Evolutionary conservation across 148 eudicot species (phyloP), one percentile per base, ranked within the genome.

Genomic region (Nepenthes gracilis): DNA sequence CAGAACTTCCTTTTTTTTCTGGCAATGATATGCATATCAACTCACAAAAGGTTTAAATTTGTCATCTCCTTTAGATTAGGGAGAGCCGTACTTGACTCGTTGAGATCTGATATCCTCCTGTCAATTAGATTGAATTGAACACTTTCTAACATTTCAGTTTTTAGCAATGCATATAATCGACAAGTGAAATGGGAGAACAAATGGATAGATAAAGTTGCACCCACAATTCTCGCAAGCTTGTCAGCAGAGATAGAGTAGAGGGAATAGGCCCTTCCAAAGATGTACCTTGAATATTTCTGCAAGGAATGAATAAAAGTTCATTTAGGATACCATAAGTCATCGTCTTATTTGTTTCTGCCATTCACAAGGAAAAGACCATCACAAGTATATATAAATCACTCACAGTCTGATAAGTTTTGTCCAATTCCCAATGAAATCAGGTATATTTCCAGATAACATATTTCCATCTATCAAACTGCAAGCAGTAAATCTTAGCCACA

Each of bases 241-340:
- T 78, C 70, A 91, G 62, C 54, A 9, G 48, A 43, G 84, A 73
- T 57, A 87, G 61, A 51, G 73, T 71, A 47, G 74, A 58, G 57
- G 97, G 97, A 74, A 91, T 78, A 6, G 97, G 93, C 59, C 96
- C 96, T 77, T 81, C 78, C 84, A 83, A 59, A 37, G 74, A 67
- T 6, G 97, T 81, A 47, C 97, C 97, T 72, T 83, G 90, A 76
- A 91, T 56, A 74, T 83, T 72, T 66, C 97, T 90, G 74, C 66
- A 67, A 67, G 35, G 55, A 43, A 66, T 23, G 57, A 35, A 10
- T 0, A 54, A 6, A 15, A 23, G 50, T 36, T 54, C 9, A 43
- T 2, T 4, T 9, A 33, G 12, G 35, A 43, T 14, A 1, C 14
- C 9, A 6, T 4, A 0, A 43, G 8, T 36, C 57, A 65, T 43